A percentile compares a stretch with the other conserved stretches of the same genome.
Conservation (phyloP, 345 rosid species). For the Raphanus raphanistrum region DNA sequence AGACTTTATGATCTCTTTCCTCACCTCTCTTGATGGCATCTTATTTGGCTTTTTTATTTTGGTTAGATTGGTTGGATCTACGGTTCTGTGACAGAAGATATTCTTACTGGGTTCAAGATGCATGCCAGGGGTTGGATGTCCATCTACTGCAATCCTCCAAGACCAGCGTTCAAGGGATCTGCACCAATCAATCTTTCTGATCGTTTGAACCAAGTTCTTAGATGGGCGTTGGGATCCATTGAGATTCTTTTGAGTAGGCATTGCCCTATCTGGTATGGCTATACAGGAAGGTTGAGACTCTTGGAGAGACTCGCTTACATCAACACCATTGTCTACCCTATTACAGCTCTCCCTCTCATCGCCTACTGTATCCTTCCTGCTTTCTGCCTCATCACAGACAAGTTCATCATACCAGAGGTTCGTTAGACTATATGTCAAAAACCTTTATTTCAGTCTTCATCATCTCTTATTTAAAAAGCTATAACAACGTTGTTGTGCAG, state of each 20-base stretch:
- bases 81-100: slow-evolving; percentile 98
- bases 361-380: slow-evolving; percentile 94
- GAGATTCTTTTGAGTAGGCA: slow-evolving; percentile 95
- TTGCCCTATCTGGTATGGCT: slow-evolving; percentile 97
- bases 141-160: slow-evolving; percentile 87
- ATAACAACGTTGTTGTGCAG: background rate
- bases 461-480: background rate
- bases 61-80: slow-evolving; percentile 95
- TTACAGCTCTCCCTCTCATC: slow-evolving; percentile 81
- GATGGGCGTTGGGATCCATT: slow-evolving; percentile 94
- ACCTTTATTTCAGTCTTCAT: background rate
- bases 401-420: slow-evolving; percentile 86
- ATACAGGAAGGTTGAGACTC: slow-evolving; percentile 68
- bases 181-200: slow-evolving; percentile 98
- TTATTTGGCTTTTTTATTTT: background rate
- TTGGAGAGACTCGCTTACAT: slow-evolving; percentile 89
- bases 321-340: slow-evolving; percentile 86
- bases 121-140: slow-evolving; percentile 99
- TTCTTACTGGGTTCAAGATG: slow-evolving; percentile 98
- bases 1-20: background rate
- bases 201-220: slow-evolving; percentile 93
- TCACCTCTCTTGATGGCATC: background rate
- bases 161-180: slow-evolving; percentile 96
- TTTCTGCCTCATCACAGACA: slow-evolving; percentile 85
- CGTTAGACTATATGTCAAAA: background rate